phyloP scores from a whole-genome alignment of 257 asterid species.

The Solanum dulcamara region DNA sequence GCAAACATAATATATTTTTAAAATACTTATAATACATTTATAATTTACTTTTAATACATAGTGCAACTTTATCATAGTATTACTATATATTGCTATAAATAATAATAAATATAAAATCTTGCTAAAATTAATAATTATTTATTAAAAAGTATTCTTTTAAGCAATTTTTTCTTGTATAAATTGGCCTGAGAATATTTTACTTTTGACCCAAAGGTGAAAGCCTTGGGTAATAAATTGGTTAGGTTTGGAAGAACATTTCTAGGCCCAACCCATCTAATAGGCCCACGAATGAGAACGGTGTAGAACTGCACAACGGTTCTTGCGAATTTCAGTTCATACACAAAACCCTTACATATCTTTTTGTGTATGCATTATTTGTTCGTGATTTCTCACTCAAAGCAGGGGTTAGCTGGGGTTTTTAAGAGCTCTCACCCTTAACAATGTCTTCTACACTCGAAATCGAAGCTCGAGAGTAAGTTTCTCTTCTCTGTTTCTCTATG shows the following conservation, averaged over 20 bases:
- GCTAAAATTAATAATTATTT: no score
- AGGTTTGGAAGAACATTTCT: background rate
- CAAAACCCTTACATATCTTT: background rate
- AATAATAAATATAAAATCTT: no score
- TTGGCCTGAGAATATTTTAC: no score
- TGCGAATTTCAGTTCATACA: background rate
- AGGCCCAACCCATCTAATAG: background rate
- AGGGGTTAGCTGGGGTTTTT: background rate
- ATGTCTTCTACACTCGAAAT: conserved; percentile 96
- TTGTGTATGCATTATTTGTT: background rate
- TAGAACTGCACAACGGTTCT: background rate
- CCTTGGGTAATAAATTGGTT: background rate
- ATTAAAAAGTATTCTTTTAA: no score
- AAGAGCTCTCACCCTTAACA: conserved; percentile 5
- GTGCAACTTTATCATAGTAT: no score
- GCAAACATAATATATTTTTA: no score
- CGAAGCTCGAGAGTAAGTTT: conserved; percentile 88
- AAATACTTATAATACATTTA: no score
- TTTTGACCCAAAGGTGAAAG: no score
- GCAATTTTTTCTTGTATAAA: no score
- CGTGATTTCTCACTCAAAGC: background rate
- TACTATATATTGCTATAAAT: no score
- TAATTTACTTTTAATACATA: no score
- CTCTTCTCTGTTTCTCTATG: background rate
- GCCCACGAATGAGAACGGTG: background rate